phyloP scores from a whole-genome alignment of 2,329 filamentous ascomycete genomes.

The Ambrosiella beaveri region DNA sequence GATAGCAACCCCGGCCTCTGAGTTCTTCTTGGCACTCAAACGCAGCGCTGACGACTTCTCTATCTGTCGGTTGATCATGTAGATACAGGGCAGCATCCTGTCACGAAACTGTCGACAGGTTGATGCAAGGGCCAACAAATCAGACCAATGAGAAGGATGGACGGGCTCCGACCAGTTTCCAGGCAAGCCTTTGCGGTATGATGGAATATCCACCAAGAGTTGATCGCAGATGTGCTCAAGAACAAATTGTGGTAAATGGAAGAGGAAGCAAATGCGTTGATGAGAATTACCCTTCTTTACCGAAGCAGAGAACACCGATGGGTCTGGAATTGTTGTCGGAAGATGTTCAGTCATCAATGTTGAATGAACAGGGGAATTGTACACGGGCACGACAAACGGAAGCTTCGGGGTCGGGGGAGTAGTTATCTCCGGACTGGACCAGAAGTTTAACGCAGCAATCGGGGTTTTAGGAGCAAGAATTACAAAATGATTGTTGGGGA shows the following conservation, averaged over 20 bases:
- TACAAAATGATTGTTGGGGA: conserved; percentile 4
- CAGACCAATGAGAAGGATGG: background rate
- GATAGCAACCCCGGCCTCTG: conserved; percentile 1
- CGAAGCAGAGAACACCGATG: too few species aligned
- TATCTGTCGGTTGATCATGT: conserved; percentile 5
- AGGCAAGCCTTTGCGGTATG: background rate
- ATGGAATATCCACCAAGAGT: background rate
- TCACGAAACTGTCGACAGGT: conserved; percentile 4
- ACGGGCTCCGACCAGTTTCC: background rate
- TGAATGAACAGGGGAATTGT: too few species aligned
- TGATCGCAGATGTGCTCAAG: background rate
- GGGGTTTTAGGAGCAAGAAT: too few species aligned
- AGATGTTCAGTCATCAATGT: too few species aligned
- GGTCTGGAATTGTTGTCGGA: too few species aligned
- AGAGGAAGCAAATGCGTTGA: background rate
- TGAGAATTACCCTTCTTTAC: too few species aligned
- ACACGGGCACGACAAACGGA: too few species aligned
- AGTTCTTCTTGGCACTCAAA: conserved; percentile 4
- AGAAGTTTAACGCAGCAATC: too few species aligned
- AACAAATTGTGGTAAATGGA: background rate
- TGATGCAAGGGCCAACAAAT: conserved; percentile 5
- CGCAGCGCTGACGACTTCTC: conserved; percentile 9
- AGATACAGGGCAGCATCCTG: conserved; percentile 4
- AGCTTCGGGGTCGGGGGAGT: too few species aligned
- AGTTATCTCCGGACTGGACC: too few species aligned